Conservation (phyloP, 495 filamentous ascomycete genomes). For the Neurospora pannonica region DNA sequence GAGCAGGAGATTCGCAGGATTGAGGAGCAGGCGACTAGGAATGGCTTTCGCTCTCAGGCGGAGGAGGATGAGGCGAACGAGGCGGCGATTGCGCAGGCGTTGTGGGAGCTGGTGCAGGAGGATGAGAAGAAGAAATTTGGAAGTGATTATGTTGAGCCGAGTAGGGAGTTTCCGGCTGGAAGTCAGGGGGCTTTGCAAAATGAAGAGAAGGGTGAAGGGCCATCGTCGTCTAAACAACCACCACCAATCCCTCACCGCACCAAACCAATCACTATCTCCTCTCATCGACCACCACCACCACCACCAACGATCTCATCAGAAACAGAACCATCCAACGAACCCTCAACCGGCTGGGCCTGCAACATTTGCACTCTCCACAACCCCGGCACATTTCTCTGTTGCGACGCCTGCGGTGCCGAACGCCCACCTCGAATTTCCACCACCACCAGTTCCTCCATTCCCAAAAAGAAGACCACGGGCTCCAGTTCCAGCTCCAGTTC, state of each 20-base stretch:
- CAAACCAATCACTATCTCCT: constrained; percentile 1
- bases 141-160: constrained; percentile 53
- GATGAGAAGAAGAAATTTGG: constrained; percentile 63
- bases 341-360: constrained; percentile 55
- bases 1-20: constrained; percentile 50
- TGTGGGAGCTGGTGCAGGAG: constrained; percentile 78
- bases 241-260: constrained; percentile 15
- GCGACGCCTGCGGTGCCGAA: constrained; percentile 69
- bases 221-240: constrained; percentile 14
- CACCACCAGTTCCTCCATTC: background rate
- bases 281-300: constrained; percentile 5
- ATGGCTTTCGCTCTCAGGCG: constrained; percentile 72
- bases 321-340: background rate
- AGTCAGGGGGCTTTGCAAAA: constrained; percentile 24
- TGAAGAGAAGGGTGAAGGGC: background rate
- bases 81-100: constrained; percentile 74
- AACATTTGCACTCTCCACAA: constrained; percentile 78
- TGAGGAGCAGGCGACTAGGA: constrained; percentile 55
- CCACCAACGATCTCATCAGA: background rate
- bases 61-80: constrained; percentile 90
- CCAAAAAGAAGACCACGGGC: background rate
- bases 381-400: constrained; percentile 54
- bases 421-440: constrained; percentile 31
- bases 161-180: constrained; percentile 50
- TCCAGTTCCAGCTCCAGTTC: background rate